Percentiles rank a stretch among this genome's conserved stretches.
phyloP scores from a whole-genome alignment of 495 filamentous ascomycete genomes.

The Diplogelasinospora grovesii region DNA sequence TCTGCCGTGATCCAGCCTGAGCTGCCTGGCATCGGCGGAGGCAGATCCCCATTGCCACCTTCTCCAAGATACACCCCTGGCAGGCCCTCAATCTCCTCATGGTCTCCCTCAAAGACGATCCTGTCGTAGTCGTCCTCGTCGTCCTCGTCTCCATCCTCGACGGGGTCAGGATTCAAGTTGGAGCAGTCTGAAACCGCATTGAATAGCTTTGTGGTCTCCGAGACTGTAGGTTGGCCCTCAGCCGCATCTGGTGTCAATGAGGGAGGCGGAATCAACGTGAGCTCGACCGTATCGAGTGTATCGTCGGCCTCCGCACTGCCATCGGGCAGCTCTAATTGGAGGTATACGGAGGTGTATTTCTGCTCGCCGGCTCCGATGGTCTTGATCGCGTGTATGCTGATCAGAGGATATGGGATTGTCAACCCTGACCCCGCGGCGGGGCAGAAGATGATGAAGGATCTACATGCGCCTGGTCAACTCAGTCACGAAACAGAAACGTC shows the following conservation, averaged over 20 bases:
- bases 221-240: conserved; percentile 21
- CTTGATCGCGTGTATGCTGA: conserved; percentile 85
- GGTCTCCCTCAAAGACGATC: conserved; percentile 52
- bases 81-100: conserved; percentile 40
- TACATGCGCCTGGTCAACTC: conserved; percentile 28
- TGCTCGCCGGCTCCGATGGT: conserved; percentile 27
- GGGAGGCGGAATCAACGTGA: conserved; percentile 61
- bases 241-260: conserved; percentile 7
- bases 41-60: conserved; percentile 49
- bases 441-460: conserved; percentile 69
- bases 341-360: conserved; percentile 59
- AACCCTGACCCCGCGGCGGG: conserved; percentile 53
- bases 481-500: background rate
- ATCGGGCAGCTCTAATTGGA: conserved; percentile 64
- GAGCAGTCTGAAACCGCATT: conserved; percentile 78
- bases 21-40: conserved; percentile 75
- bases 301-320: conserved; percentile 58
- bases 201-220: conserved; percentile 52
- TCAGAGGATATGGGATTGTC: conserved; percentile 77
- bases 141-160: conserved; percentile 44
- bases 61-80: conserved; percentile 37
- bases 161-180: conserved; percentile 80
- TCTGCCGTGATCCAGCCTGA: conserved; percentile 95
- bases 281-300: conserved; percentile 58
- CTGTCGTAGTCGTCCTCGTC: conserved; percentile 45